Conservation (phyloP, 108 stramenopile species). For the Heterococcus sp. region DNA sequence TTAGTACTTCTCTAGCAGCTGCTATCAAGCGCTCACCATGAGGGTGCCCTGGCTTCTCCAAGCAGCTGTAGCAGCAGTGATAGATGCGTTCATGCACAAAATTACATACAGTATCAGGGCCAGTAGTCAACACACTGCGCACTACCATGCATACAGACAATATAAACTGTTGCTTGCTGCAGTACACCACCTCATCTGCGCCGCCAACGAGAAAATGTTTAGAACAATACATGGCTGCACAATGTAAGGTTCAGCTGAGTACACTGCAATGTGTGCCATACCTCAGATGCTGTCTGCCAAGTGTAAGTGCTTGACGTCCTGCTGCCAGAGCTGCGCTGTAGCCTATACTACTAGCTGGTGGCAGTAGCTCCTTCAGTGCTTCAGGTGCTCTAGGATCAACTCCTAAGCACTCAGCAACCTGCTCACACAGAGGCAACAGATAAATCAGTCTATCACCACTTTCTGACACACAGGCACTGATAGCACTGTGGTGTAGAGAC, state of each 20-base stretch:
- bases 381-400: background rate
- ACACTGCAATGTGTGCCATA: background rate
- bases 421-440: background rate
- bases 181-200: no score
- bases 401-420: conserved; percentile 7
- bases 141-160: no score
- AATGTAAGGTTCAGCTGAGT: background rate
- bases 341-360: background rate
- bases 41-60: conserved; percentile 17
- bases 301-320: background rate
- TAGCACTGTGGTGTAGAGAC: no score
- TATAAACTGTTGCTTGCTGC: no score
- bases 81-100: no score
- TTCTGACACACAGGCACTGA: no score
- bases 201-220: no score
- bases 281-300: background rate
- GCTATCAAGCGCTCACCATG: conserved; percentile 16
- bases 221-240: background rate
- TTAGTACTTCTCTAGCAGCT: conserved; percentile 7
- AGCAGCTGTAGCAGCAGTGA: conserved; percentile 14
- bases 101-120: no score
- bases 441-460: no score
- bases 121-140: no score
- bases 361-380: background rate
- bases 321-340: background rate